phyloP scores from a whole-genome alignment of 1,284 basidiomycete species.

The Trametes pubescens region DNA sequence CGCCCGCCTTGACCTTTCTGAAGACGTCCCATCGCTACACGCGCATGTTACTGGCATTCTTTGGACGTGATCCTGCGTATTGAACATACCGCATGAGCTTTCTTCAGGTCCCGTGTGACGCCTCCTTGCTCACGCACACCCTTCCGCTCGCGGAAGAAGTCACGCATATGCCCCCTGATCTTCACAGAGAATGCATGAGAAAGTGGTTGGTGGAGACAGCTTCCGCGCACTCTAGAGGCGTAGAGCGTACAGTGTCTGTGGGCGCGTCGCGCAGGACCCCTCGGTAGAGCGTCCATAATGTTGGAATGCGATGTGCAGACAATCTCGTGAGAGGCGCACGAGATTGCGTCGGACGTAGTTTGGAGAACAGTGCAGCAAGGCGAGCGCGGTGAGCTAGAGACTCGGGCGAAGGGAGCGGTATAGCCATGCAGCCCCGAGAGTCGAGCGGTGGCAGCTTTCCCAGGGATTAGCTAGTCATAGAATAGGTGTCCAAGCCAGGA shows the following conservation, averaged over 20 bases:
- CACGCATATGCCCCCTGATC: conserved; percentile 64
- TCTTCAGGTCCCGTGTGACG: conserved; percentile 42
- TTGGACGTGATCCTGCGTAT: no score
- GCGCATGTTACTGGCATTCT: background rate
- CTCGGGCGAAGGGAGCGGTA: conserved; percentile 26
- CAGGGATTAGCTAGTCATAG: background rate
- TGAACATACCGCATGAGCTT: conserved; percentile 43
- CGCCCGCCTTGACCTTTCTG: conserved; percentile 58
- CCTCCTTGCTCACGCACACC: conserved; percentile 43
- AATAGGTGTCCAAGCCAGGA: no score
- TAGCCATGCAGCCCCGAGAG: conserved; percentile 17
- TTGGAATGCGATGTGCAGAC: conserved; percentile 77
- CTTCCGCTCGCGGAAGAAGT: conserved; percentile 61
- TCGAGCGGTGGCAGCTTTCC: background rate
- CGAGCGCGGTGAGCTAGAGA: conserved; percentile 61
- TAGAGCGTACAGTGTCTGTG: conserved; percentile 58
- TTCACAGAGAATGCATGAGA: conserved; percentile 39
- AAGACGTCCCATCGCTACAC: conserved; percentile 71
- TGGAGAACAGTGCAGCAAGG: conserved; percentile 60
- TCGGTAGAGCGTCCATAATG: conserved; percentile 78
- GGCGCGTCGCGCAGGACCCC: conserved; percentile 67
- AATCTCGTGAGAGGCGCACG: conserved; percentile 76
- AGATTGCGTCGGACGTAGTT: conserved; percentile 65
- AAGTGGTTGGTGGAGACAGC: background rate
- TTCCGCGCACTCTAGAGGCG: background rate